Evolutionary conservation across 2,329 filamentous ascomycete genomes (phyloP).

Genomic region (Talaromyces albobiverticillius): DNA sequence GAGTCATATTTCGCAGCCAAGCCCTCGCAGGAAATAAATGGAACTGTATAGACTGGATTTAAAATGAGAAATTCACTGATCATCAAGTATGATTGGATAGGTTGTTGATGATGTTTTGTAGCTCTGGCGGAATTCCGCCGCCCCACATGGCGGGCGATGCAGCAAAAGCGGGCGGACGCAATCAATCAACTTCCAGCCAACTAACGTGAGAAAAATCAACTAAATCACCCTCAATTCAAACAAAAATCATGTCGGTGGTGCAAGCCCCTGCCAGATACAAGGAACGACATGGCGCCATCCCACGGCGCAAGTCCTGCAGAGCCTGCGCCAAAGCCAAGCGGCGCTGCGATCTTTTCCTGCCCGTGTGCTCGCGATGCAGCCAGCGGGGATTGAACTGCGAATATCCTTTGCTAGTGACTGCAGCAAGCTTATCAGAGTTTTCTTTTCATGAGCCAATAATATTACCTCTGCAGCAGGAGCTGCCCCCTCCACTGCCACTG

Average conservation of each 20-base stretch:
- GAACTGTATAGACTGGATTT: neutral
- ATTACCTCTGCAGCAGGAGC: neutral
- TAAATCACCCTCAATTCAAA: too few species aligned
- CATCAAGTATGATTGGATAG: too few species aligned
- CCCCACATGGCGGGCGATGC: too few species aligned
- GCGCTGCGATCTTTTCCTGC: constrained; percentile 53
- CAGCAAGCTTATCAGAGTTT: neutral
- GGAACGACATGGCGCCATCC: constrained; percentile 45
- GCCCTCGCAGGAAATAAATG: too few species aligned
- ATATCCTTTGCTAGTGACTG: constrained; percentile 36
- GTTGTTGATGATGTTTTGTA: too few species aligned
- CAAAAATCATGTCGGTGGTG: constrained; percentile 12
- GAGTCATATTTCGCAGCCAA: neutral
- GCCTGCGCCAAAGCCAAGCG: constrained; percentile 58
- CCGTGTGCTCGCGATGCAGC: constrained; percentile 53
- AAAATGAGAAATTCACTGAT: too few species aligned
- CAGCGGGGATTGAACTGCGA: constrained; percentile 49
- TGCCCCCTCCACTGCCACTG: neutral
- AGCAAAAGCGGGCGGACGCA: too few species aligned
- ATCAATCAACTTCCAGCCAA: too few species aligned
- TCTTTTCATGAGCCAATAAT: neutral
- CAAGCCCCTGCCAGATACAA: constrained; percentile 11
- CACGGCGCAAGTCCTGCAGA: constrained; percentile 54
- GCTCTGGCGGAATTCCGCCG: constrained; percentile 12
- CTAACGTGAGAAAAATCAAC: too few species aligned